These are phyloP conservation scores for Boletus sensibilis DNA, from an alignment of 768 basidiomycete species.

Conservation along the genomic window DNA sequence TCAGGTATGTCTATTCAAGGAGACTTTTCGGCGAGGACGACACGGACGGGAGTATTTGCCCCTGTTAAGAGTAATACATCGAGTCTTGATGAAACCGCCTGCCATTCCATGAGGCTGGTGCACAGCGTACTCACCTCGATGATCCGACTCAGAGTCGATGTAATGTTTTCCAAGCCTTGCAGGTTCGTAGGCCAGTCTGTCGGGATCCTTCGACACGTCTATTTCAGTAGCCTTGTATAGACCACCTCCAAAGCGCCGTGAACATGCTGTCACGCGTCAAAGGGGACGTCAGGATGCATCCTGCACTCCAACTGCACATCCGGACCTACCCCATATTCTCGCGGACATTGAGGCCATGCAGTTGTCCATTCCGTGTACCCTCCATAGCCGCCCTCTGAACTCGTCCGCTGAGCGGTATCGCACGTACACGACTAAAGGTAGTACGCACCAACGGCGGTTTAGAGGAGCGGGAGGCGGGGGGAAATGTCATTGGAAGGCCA, in stretches of 20 bases:
- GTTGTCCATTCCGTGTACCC: neutral
- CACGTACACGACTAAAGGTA: neutral
- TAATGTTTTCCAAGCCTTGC: neutral
- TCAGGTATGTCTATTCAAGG: neutral
- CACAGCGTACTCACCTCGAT: no score
- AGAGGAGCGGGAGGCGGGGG: neutral
- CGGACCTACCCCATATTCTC: neutral
- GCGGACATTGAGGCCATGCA: neutral
- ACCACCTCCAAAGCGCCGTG: neutral
- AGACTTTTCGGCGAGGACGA: neutral
- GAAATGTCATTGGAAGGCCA: neutral
- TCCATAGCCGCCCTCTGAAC: neutral
- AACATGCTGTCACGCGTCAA: neutral
- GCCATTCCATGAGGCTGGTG: neutral
- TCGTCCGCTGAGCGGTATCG: neutral
- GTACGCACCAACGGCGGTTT: neutral
- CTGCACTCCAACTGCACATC: neutral
- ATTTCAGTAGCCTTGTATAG: neutral
- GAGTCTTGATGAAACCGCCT: neutral
- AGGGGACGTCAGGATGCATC: neutral
- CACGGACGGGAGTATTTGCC: neutral
- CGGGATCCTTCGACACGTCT: no score
- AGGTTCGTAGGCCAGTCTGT: neutral
- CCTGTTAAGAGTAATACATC: neutral
- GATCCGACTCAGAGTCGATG: no score